A percentile compares a stretch with the other conserved stretches of the same genome.
Evolutionary conservation across 352 stramenopile genomes (phyloP).

Genomic region (Blastocystis sp.): DNA sequence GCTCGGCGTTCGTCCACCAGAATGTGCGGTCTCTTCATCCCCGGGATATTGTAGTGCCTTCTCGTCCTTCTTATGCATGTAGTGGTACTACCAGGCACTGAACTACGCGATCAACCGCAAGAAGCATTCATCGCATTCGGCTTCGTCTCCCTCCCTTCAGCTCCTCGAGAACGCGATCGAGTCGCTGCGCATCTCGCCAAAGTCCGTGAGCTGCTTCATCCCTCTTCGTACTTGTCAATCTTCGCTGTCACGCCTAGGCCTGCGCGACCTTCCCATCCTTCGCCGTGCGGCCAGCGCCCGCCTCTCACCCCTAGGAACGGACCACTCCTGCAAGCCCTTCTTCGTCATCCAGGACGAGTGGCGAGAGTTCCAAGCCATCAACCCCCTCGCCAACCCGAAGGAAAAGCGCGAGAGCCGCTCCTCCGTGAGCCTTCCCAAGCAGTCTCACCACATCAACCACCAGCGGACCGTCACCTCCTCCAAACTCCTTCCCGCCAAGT

Average conservation of each 20-base stretch:
- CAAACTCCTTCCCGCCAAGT: background rate
- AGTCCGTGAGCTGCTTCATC: slow-evolving; percentile 4
- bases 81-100: slow-evolving; percentile 26
- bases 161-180: background rate
- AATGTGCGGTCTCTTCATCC: background rate
- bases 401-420: background rate
- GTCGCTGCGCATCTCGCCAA: background rate
- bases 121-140: background rate
- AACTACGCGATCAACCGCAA: background rate
- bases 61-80: background rate
- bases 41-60: background rate
- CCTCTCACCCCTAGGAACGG: background rate
- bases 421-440: background rate
- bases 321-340: background rate
- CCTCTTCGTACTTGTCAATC: background rate
- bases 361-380: slow-evolving; percentile 2
- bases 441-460: background rate
- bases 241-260: background rate
- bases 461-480: background rate
- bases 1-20: background rate
- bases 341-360: background rate
- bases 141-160: background rate
- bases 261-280: background rate
- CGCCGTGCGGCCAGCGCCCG: background rate
- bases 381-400: background rate